Evolutionary conservation across 2,329 filamentous ascomycete species (phyloP), one percentile per base, ranked within the genome.

Genomic region (Colletotrichum sp.): DNA sequence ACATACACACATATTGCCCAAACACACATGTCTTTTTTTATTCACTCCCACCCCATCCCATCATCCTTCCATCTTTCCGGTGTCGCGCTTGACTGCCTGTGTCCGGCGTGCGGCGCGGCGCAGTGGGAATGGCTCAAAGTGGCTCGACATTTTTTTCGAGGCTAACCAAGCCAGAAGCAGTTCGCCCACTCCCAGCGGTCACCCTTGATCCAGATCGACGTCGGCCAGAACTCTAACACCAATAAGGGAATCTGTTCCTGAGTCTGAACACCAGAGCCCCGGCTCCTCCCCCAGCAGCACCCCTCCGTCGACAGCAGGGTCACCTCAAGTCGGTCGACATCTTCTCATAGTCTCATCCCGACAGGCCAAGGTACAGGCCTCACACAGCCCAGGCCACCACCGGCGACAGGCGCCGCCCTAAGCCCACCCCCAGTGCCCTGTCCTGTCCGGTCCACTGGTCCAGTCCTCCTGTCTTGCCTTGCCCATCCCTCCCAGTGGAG

Each of bases 211-310:
- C 65, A 66, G 65, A 74, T 76, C 71, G 71, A 74, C 74, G 59
- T 76, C 71, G 71, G 55, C 65, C 71, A 74, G 74, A 76, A 76
- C 74, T 71, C 74, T 76, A 76, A 74, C 65, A 76, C 71, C 71
- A 74, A 66, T 59, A 73, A 74, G 71, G 74, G 59, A 74, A 74
- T 30, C 43, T 36, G 70, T 75, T 66, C 70, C 70, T 76, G 70
- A 63, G 30, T 64, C 73, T 63, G 62, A 65, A 24, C 61, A 62
- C 63, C 43, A 10, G n/a, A 52, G 43, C 55, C 55, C 30, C 58
- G 28, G 24, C 38, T 32, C 52, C 28, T 30, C 58, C 52, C 36
- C 69, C 32, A 7, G 24, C 43, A 56, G 21, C 34, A 36, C 58
- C 70, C 64, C 69, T 14, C 59, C 43, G 71, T 58, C 55, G 43